Evolutionary conservation across 2,329 filamentous ascomycete genomes (phyloP).

Genomic region (Stagonosporopsis tanaceti): DNA sequence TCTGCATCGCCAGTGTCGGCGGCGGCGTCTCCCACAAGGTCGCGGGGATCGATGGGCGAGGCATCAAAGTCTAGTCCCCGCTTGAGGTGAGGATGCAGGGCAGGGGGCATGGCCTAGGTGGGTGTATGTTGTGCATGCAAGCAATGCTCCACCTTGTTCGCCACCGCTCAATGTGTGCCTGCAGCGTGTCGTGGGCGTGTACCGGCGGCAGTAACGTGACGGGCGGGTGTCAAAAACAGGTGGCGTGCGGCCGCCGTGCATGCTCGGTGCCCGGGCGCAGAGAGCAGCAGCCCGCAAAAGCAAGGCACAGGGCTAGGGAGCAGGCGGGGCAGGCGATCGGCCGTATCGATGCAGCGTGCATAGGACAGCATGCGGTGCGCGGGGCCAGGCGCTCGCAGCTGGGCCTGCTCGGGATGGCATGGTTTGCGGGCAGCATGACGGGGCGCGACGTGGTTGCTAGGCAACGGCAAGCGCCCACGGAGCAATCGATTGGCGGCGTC

Average conservation of each 20-base stretch:
- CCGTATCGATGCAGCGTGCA: conserved; percentile 6
- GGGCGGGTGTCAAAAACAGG: conserved; percentile 6
- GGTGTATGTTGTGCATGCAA: conserved; percentile 1
- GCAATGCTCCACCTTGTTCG: not conserved
- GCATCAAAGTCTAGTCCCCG: conserved; percentile 35
- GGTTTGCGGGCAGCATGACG: conserved; percentile 17
- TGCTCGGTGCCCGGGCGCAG: conserved; percentile 6
- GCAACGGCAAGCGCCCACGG: conserved; percentile 17
- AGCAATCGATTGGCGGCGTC: conserved; percentile 13
- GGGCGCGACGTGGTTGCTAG: conserved; percentile 15
- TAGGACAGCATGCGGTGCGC: conserved; percentile 16
- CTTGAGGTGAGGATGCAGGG: conserved; percentile 35
- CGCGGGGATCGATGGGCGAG: conserved; percentile 29
- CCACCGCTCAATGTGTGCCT: not conserved
- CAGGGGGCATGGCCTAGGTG: conserved; percentile 26
- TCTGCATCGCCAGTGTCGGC: conserved; percentile 65
- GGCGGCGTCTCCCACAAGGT: conserved; percentile 59
- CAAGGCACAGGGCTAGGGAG: not conserved
- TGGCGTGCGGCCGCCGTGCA: conserved; percentile 8
- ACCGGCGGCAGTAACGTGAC: conserved; percentile 8
- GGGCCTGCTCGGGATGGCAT: conserved; percentile 10
- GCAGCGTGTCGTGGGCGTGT: not conserved
- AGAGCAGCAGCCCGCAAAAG: conserved; percentile 1
- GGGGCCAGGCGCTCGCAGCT: not conserved
- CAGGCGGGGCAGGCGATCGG: conserved; percentile 10